Conservation (phyloP, 441 rosid species). For the Erodium trifolium region DNA sequence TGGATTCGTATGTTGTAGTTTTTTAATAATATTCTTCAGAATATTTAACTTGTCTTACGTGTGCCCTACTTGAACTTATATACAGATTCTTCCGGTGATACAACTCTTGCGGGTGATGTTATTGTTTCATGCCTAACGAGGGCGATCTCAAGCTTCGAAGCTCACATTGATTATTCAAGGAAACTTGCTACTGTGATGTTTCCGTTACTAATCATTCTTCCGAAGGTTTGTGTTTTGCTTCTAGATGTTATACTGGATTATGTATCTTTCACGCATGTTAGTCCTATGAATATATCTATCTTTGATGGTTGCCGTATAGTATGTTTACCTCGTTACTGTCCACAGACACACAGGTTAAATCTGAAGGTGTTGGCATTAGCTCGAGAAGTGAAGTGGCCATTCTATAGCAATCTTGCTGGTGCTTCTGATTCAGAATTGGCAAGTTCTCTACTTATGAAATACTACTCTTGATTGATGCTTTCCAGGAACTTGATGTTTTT, state of each 20-base stretch:
- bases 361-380: slow-evolving; percentile 52
- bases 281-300: not conserved
- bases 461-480: slow-evolving; percentile 2
- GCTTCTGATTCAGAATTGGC: slow-evolving; percentile 45
- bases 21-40: not conserved
- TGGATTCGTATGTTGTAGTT: not conserved
- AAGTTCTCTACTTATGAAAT: slow-evolving; percentile 9
- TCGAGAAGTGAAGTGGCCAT: slow-evolving; percentile 55
- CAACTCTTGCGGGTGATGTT: slow-evolving; percentile 48
- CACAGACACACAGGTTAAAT: slow-evolving; percentile 64
- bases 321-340: slow-evolving; percentile 16
- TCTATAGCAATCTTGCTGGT: slow-evolving; percentile 45
- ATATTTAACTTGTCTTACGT: not conserved
- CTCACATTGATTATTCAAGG: slow-evolving; percentile 34
- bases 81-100: slow-evolving; percentile 50
- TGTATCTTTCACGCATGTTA: not conserved
- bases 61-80: slow-evolving; percentile 16
- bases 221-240: slow-evolving; percentile 44
- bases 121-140: slow-evolving; percentile 46
- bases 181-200: slow-evolving; percentile 69
- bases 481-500: not conserved
- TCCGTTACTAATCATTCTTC: slow-evolving; percentile 63
- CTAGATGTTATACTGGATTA: slow-evolving; percentile 10
- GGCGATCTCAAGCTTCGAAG: slow-evolving; percentile 40
- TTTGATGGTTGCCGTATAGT: not conserved